A percentile compares a stretch with the other conserved stretches of the same genome.
phyloP scores from a whole-genome alignment of 1,139 yeast genomes.

The Fermentozyma sake region DNA sequence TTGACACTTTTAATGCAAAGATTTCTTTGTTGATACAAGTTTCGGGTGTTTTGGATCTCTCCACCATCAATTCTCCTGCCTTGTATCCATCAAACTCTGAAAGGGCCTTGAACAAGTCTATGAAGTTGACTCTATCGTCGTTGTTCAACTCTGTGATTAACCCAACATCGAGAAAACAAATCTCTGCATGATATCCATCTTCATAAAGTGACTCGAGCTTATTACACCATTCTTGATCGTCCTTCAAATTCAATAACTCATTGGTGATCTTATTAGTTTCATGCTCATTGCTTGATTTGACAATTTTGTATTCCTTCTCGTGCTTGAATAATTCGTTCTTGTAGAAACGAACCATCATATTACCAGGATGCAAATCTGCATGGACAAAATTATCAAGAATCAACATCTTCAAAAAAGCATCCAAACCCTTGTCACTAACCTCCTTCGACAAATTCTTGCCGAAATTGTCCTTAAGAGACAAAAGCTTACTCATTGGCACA shows the following conservation, averaged over 20 bases:
- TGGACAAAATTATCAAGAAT: constrained; percentile 90
- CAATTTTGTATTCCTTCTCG: constrained; percentile 45
- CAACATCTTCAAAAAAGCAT: constrained; percentile 89
- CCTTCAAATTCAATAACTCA: constrained; percentile 36
- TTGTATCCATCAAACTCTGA: constrained; percentile 90
- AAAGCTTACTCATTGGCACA: constrained; percentile 69
- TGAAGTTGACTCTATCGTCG: constrained; percentile 73
- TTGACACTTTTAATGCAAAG: constrained; percentile 83
- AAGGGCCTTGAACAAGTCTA: constrained; percentile 82
- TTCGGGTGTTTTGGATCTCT: constrained; percentile 89
- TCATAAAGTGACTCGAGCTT: constrained; percentile 48
- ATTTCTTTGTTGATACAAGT: constrained; percentile 80
- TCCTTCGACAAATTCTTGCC: constrained; percentile 62
- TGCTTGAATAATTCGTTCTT: constrained; percentile 45
- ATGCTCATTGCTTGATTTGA: constrained; percentile 38
- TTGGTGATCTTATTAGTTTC: constrained; percentile 48
- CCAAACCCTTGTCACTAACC: constrained; percentile 82
- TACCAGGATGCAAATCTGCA: constrained; percentile 96
- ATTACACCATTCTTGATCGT: constrained; percentile 44
- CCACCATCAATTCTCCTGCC: constrained; percentile 95
- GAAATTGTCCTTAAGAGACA: constrained; percentile 39
- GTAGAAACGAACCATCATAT: constrained; percentile 77
- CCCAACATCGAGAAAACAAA: constrained; percentile 91
- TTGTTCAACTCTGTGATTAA: constrained; percentile 84
- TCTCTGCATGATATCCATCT: constrained; percentile 75